Base-by-base conservation (phyloP, 371 early-diverging fungal genomes). In the Phascolomyces articulosus region DNA sequence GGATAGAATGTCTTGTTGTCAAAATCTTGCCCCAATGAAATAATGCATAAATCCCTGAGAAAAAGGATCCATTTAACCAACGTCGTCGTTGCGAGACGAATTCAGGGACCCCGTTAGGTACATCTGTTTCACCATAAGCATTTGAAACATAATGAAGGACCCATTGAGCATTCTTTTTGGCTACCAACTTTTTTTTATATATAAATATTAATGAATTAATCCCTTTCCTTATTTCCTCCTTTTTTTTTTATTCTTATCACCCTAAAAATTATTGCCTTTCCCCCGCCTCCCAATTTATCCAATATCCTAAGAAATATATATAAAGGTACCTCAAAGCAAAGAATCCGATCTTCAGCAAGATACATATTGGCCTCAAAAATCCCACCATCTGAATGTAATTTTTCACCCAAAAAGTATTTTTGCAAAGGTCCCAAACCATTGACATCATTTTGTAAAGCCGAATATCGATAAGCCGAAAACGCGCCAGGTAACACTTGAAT, bases 401-500 rank as follows among this genome's bases (percentile, higher is more conserved):
- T 83, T 74, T 97, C 97, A 51, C 98, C 97, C 85, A 93, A 89
- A 69, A 98, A 98, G 80, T 97, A 98, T 49, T 90, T 85, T 56
- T 88, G 84, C 55, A 98, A 80, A 10, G 97, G 97, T 26, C 93
- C 94, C 21, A 75, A 71, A 16, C 85, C 89, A 21, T 83, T 67
- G 0, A 76, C 67, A 8, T 87, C 80, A 58, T 95, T 91, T 71
- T 89, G 87, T 29, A 98, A 82, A 3, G 97, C 98, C 18, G 72
- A 68, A 73, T 90, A 98, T 40, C 97, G 89, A 75, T 98, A 98
- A 2, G 97, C 98, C 0, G 95, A 94, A 75, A 98, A 97, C 20
- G 97, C 97, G 60, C 97, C 97, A 18, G 96, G 96, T 29, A 96
- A 79, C 53, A 97, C 97, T 11, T 94, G 92, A 69, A 96, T 97